Conservation (phyloP, 2,329 filamentous ascomycete species). For the Parascedosporium putredinis region DNA sequence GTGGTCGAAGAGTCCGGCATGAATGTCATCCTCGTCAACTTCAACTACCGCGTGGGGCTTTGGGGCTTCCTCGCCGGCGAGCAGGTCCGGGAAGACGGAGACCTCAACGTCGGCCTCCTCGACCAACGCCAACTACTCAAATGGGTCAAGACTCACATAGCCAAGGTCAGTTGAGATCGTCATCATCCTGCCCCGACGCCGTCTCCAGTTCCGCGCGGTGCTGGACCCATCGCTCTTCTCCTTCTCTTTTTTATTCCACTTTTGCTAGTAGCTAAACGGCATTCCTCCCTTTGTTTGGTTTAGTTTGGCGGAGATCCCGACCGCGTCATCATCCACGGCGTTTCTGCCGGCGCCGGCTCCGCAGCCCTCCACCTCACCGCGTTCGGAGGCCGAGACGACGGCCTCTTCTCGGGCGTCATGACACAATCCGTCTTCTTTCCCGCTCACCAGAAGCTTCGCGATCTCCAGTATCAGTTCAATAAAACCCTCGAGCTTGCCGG, state of each 20-base stretch:
- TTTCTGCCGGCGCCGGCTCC: constrained; percentile 50
- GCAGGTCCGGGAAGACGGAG: constrained; percentile 40
- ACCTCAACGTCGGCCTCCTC: constrained; percentile 52
- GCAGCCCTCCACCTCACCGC: constrained; percentile 43
- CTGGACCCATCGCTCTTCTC: too few species aligned
- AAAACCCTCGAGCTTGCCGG: constrained; percentile 23
- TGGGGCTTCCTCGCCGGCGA: constrained; percentile 53
- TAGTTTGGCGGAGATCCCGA: constrained; percentile 48
- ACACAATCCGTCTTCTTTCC: constrained; percentile 40
- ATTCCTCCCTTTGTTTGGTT: too few species aligned
- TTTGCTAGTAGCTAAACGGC: too few species aligned
- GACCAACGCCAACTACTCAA: constrained; percentile 50
- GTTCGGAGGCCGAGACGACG: constrained; percentile 32
- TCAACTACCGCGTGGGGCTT: constrained; percentile 53
- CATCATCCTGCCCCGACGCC: neutral
- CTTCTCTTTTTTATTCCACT: too few species aligned
- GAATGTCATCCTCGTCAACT: constrained; percentile 45
- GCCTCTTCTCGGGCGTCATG: constrained; percentile 35
- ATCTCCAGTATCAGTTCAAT: constrained; percentile 39
- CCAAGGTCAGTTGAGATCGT: constrained; percentile 21
- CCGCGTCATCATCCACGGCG: constrained; percentile 50
- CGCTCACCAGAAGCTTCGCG: constrained; percentile 29
- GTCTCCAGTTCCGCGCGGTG: too few species aligned
- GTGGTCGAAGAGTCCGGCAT: constrained; percentile 30
- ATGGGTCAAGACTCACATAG: constrained; percentile 39